A percentile compares a stretch with the other conserved stretches of the same genome.
These are phyloP conservation scores for Wickerhamiella allomyrinae DNA, from an alignment of 805 yeast genomes.

Conservation along the genomic window DNA sequence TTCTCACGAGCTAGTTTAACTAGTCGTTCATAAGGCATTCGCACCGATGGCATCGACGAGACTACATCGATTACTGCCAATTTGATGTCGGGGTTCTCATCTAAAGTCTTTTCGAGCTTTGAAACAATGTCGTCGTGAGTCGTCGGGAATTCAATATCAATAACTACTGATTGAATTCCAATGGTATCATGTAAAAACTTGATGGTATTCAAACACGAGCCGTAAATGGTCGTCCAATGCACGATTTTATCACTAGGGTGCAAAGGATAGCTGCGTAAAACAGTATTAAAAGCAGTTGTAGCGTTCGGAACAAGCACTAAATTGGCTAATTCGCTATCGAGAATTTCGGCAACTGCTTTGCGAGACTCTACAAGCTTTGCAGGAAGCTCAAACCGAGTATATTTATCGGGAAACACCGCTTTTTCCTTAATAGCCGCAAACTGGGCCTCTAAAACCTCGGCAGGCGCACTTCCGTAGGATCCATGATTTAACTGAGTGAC, in stretches of 20 bases:
- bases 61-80: slow-evolving; percentile 42
- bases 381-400: slow-evolving; percentile 22
- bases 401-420: slow-evolving; percentile 35
- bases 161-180: slow-evolving; percentile 27
- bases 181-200: slow-evolving; percentile 16
- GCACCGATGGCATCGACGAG: slow-evolving; percentile 49
- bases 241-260: slow-evolving; percentile 38
- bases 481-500: slow-evolving; percentile 47
- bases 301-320: slow-evolving; percentile 47
- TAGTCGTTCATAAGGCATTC: slow-evolving; percentile 41
- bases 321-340: slow-evolving; percentile 34
- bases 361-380: slow-evolving; percentile 18
- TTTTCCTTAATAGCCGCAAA: slow-evolving; percentile 22
- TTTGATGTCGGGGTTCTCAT: slow-evolving; percentile 23
- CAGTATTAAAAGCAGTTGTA: slow-evolving; percentile 43
- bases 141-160: slow-evolving; percentile 33
- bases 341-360: slow-evolving; percentile 28
- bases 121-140: slow-evolving; percentile 29
- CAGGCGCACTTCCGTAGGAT: slow-evolving; percentile 45
- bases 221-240: slow-evolving; percentile 37
- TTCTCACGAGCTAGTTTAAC: slow-evolving; percentile 33
- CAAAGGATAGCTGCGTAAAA: slow-evolving; percentile 41
- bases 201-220: slow-evolving; percentile 39
- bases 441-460: slow-evolving; percentile 31
- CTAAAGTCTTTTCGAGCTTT: slow-evolving; percentile 18